A percentile compares a stretch with the other conserved stretches of the same genome.
Evolutionary conservation across 75 land plant species (phyloP).

Genomic region (Cunninghamia lanceolata): DNA sequence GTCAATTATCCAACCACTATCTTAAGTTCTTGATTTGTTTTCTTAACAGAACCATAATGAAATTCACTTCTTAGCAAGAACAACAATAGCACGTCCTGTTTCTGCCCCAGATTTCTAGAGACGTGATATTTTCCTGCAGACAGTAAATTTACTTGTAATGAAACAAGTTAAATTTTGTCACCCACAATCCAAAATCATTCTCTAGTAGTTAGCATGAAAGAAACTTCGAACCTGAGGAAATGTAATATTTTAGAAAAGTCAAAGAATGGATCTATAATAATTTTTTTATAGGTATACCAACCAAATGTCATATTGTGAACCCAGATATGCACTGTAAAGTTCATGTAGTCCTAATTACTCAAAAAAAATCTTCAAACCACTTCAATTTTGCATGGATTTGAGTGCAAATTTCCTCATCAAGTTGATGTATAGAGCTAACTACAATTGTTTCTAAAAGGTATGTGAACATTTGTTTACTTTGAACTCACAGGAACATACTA

Average conservation of each 20-base stretch:
- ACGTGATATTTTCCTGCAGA: neutral
- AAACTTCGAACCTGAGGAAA: neutral
- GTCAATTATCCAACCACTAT: neutral
- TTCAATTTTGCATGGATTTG: neutral
- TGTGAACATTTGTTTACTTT: neutral
- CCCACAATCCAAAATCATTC: neutral
- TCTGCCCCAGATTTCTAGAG: neutral
- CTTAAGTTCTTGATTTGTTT: neutral
- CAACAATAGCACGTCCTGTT: neutral
- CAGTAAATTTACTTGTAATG: neutral
- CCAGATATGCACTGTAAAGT: neutral
- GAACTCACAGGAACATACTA: neutral
- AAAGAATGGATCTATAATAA: neutral
- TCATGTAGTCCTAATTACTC: neutral
- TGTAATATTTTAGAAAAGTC: neutral
- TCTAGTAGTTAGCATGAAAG: neutral
- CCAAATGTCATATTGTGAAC: neutral
- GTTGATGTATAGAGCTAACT: neutral
- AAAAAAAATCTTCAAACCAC: neutral
- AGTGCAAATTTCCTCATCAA: neutral
- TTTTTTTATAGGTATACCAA: neutral
- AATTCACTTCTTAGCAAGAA: neutral
- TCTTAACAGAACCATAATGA: neutral
- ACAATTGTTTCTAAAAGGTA: neutral
- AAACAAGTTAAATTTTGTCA: neutral